Evolutionary conservation across 2,329 filamentous ascomycete species (phyloP), one percentile per base, ranked within the genome.

Genomic region (Onygenales sp.): DNA sequence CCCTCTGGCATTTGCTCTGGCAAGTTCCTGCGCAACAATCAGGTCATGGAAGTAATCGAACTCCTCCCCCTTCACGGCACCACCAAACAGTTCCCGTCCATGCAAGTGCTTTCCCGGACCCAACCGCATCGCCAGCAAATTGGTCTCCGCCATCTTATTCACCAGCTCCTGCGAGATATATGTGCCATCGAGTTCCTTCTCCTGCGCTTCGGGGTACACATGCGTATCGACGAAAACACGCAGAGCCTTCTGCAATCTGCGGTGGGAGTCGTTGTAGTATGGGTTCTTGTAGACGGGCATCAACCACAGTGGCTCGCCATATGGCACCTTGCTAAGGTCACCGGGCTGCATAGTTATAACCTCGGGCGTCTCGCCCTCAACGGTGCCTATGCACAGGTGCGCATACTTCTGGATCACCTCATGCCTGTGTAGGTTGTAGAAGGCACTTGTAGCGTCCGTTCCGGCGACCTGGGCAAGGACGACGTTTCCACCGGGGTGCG

Each of bases 351-450:
- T 82, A 17, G 83, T 81, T 58, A 90, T 78, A 61, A 93, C 81
- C 65, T 89, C 81, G 17, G 88, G 79, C 64, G 78, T 84, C 75
- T 95, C 88, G 69, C 82, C 86, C 60, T 82, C 75, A 65, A 95
- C 69, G 11, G 82, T 87, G 64, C 89, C 89, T 61, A 95, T 79
- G 69, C 81, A 85, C 14, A 95, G 79, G 62, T 81, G 77, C 46
- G 78, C 73, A 76, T 94, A 94, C 69, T 90, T 90, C 56, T 83
- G 75, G 9, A 95, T 79, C n/a, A 94, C 87, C 71, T 95, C 89
- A 61, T 95, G 89, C 31, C 89, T 79, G 73, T 95, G 90, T 51
- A 95, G 83, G 75, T 94, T 94, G 80, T 94, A 95, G 72, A 94
- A 95, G 54, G 85, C 86, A 38, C 79, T 74, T 2, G 89, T 95